A percentile compares a stretch with the other conserved stretches of the same genome.
Evolutionary conservation across 495 filamentous ascomycete species (phyloP).

Genomic region (Penicillium coffeae): DNA sequence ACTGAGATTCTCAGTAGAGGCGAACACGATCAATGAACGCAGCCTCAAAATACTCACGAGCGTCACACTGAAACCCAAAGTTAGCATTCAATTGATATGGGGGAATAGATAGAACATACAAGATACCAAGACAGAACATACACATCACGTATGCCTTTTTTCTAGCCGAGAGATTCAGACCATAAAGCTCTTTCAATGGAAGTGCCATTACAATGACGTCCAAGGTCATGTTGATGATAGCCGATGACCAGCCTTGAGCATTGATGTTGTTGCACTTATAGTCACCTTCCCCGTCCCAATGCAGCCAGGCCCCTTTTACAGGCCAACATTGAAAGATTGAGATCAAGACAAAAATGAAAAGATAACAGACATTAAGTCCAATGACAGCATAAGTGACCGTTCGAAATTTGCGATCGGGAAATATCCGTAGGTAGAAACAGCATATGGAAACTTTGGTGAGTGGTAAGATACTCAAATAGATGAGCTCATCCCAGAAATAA

Average conservation of each 20-base stretch:
- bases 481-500: slow-evolving; percentile 29
- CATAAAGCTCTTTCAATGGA: slow-evolving; percentile 29
- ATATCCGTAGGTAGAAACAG: slow-evolving; percentile 40
- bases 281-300: slow-evolving; percentile 35
- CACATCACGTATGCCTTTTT: slow-evolving; percentile 32
- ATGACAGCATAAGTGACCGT: slow-evolving; percentile 29
- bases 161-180: slow-evolving; percentile 24
- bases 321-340: slow-evolving; percentile 43
- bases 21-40: slow-evolving; percentile 31
- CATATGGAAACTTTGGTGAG: slow-evolving; percentile 38
- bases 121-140: slow-evolving; percentile 37
- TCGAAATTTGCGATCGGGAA: slow-evolving; percentile 32
- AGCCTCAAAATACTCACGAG: slow-evolving; percentile 33
- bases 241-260: slow-evolving; percentile 35
- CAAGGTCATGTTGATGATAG: slow-evolving; percentile 43
- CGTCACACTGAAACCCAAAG: slow-evolving; percentile 19
- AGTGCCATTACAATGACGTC: slow-evolving; percentile 47
- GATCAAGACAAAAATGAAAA: slow-evolving; percentile 36
- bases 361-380: slow-evolving; percentile 33
- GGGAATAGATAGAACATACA: slow-evolving; percentile 19
- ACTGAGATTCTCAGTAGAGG: slow-evolving; percentile 26
- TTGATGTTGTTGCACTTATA: slow-evolving; percentile 42
- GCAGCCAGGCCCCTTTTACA: slow-evolving; percentile 35
- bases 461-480: slow-evolving; percentile 33
- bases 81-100: slow-evolving; percentile 4